Evolutionary conservation across 2,329 filamentous ascomycete genomes (phyloP).

Genomic region (Periconia digitata): DNA sequence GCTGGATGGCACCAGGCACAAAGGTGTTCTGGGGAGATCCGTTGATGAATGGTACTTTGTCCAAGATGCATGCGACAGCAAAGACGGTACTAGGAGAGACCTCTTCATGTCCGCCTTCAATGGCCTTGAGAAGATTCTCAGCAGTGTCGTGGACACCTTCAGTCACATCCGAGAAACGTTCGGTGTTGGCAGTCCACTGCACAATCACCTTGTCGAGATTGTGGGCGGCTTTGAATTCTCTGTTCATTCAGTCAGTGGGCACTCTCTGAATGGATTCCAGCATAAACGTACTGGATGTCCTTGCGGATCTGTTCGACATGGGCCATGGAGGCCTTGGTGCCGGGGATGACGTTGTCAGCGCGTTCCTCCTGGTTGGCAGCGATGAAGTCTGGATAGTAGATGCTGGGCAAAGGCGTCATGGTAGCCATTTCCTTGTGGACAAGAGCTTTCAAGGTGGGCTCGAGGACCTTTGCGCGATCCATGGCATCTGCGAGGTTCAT

Average conservation of each 20-base stretch:
- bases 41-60: slow-evolving; percentile 94
- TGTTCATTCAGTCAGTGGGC: slow-evolving; percentile 8
- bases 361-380: slow-evolving; percentile 97
- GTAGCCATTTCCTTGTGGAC: slow-evolving; percentile 90
- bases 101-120: slow-evolving; percentile 83
- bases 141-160: slow-evolving; percentile 94
- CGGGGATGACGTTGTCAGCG: slow-evolving; percentile 85
- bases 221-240: slow-evolving; percentile 86
- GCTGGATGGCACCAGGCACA: slow-evolving; percentile 85
- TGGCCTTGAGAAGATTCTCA: slow-evolving; percentile 86
- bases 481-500: slow-evolving; percentile 89
- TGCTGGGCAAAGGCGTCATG: slow-evolving; percentile 86
- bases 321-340: slow-evolving; percentile 78
- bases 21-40: slow-evolving; percentile 99
- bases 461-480: slow-evolving; percentile 93
- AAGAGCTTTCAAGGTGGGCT: slow-evolving; percentile 87
- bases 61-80: slow-evolving; percentile 89
- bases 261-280: neutral
- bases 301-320: slow-evolving; percentile 92
- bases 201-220: slow-evolving; percentile 92
- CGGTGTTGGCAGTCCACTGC: slow-evolving; percentile 98
- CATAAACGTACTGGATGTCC: slow-evolving; percentile 77
- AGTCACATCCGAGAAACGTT: slow-evolving; percentile 89
- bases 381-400: slow-evolving; percentile 99
- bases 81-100: slow-evolving; percentile 96